Conservation (phyloP, 352 stramenopile species). For the Pythium volutum region DNA sequence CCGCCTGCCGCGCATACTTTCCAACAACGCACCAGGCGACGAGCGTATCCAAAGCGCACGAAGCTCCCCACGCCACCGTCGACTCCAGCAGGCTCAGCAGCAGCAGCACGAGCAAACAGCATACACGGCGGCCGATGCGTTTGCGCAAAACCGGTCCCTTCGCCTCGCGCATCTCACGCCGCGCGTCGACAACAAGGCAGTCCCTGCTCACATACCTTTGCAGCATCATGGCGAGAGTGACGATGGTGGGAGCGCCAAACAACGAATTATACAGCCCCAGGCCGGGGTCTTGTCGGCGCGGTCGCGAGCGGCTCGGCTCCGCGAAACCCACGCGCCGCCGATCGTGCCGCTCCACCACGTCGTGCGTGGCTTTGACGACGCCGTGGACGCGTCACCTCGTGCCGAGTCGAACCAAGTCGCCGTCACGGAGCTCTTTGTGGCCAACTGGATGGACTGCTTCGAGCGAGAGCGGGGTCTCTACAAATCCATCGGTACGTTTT, state of each 20-base stretch:
- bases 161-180: constrained; percentile 25
- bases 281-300: background rate
- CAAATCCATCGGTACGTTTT: constrained; percentile 56
- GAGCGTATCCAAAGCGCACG: background rate
- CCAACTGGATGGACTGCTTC: constrained; percentile 58
- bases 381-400: constrained; percentile 42
- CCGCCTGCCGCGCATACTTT: constrained; percentile 5
- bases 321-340: background rate
- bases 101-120: background rate
- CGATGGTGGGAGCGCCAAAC: no score
- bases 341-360: constrained; percentile 47
- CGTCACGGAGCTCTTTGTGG: constrained; percentile 58
- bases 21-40: background rate
- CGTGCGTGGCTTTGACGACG: constrained; percentile 51
- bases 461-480: constrained; percentile 46
- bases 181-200: background rate
- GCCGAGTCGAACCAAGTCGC: constrained; percentile 51
- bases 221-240: background rate
- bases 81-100: constrained; percentile 18
- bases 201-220: background rate
- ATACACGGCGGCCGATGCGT: constrained; percentile 27
- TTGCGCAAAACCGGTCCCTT: constrained; percentile 43
- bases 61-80: constrained; percentile 14
- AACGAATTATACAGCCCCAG: background rate
- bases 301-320: constrained; percentile 9